A percentile compares a stretch with the other conserved stretches of the same genome.
These are phyloP conservation scores for Syzygium syzygioides DNA, from an alignment of 441 rosid genomes.

Conservation along the genomic window DNA sequence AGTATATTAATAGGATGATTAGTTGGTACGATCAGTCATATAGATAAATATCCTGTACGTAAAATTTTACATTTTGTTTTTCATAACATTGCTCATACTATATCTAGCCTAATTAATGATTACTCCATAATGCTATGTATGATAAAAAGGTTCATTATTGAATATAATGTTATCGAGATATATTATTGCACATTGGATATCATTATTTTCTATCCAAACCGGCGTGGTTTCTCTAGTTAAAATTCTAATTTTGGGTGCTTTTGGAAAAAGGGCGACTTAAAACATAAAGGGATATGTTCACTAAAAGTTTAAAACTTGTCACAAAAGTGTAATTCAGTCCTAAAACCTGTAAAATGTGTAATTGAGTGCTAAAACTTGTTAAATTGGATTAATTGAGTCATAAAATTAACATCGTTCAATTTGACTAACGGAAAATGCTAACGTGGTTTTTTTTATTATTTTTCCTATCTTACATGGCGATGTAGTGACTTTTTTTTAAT, in stretches of 20 bases:
- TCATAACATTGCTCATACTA: background rate
- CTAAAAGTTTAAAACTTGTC: too few species aligned
- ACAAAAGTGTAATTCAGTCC: too few species aligned
- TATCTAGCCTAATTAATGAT: background rate
- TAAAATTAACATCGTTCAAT: too few species aligned
- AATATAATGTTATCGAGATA: background rate
- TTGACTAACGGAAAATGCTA: too few species aligned
- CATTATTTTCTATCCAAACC: rapidly evolving
- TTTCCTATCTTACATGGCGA: too few species aligned
- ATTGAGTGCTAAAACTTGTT: too few species aligned
- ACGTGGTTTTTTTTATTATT: too few species aligned
- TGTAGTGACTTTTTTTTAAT: too few species aligned
- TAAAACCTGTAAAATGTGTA: too few species aligned
- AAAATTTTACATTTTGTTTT: background rate
- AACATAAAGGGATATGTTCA: background rate
- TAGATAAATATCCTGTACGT: too few species aligned
- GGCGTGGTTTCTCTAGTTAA: background rate
- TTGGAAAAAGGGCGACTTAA: background rate
- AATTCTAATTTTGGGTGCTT: background rate
- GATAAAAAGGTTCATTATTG: background rate
- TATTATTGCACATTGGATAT: background rate
- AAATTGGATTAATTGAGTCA: too few species aligned
- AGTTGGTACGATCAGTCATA: background rate
- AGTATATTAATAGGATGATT: background rate
- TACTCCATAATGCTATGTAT: rapidly evolving